Evolutionary conservation across 169 alveolate genomes (phyloP).

Genomic region (Plasmodium reichenowi): DNA sequence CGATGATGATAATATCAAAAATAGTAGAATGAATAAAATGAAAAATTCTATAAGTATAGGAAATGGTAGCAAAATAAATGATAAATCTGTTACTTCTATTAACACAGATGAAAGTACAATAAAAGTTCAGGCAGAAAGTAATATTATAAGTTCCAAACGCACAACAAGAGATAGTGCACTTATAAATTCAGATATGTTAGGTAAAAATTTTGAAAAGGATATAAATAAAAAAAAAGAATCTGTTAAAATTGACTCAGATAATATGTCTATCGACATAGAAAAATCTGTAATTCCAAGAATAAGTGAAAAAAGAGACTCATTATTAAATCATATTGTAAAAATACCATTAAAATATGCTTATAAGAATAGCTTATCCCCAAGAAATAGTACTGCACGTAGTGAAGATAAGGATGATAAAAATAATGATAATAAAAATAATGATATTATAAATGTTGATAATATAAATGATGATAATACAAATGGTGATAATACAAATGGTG

Average conservation of each 20-base stretch:
- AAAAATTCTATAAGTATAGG: too few relatives aligned
- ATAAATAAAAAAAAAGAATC: background rate
- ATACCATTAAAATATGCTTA: background rate
- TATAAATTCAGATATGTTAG: background rate
- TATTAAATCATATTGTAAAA: background rate
- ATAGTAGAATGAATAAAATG: too few relatives aligned
- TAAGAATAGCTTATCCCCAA: too few relatives aligned
- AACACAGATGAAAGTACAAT: too few relatives aligned
- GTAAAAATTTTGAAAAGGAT: background rate
- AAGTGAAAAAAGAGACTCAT: background rate
- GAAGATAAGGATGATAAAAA: background rate
- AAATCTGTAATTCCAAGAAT: background rate
- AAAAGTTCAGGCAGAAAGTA: too few relatives aligned
- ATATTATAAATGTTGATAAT: background rate
- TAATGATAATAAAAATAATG: background rate
- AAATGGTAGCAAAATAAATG: too few relatives aligned
- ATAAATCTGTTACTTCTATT: too few relatives aligned
- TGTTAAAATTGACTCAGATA: background rate
- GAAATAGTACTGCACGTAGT: background rate
- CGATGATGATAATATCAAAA: too few relatives aligned
- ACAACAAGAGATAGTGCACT: too few relatives aligned
- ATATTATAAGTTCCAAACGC: too few relatives aligned
- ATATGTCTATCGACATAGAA: background rate
- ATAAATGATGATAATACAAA: background rate
- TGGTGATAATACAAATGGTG: background rate